Percentiles rank a stretch among this genome's conserved stretches.
These are phyloP conservation scores for Colletotrichum endophyticum DNA, from an alignment of 2,329 filamentous ascomycete species.

Conservation along the genomic window DNA sequence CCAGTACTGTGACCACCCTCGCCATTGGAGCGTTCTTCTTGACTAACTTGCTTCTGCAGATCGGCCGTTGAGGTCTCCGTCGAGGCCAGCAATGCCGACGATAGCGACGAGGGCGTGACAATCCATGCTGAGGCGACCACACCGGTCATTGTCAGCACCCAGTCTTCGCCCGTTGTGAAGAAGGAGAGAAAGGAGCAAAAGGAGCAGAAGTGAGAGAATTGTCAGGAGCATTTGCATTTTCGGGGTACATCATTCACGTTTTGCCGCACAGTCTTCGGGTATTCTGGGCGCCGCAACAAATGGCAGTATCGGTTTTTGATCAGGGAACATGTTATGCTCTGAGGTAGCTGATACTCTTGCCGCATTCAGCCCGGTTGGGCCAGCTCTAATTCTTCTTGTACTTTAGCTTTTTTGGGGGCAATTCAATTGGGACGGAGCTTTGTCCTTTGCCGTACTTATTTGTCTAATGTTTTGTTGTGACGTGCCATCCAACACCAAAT, in stretches of 20 bases:
- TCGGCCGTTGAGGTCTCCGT: constrained; percentile 6
- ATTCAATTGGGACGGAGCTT: not conserved
- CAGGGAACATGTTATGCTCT: constrained; percentile 40
- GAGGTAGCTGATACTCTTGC: constrained; percentile 37
- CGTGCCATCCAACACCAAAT: not conserved
- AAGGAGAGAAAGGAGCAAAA: not conserved
- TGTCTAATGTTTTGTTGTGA: not conserved
- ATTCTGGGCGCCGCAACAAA: constrained; percentile 14
- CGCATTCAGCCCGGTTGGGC: constrained; percentile 31
- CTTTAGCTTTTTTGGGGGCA: constrained; percentile 37
- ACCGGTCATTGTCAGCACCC: constrained; percentile 45
- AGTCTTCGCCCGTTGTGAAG: constrained; percentile 54
- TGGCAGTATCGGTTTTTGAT: constrained; percentile 26
- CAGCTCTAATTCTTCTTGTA: constrained; percentile 43
- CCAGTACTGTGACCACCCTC: constrained; percentile 20
- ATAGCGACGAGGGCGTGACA: constrained; percentile 59
- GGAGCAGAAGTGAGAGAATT: constrained; percentile 18
- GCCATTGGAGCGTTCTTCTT: constrained; percentile 14
- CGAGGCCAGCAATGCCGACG: constrained; percentile 45
- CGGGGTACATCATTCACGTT: constrained; percentile 17
- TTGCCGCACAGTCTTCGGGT: constrained; percentile 1
- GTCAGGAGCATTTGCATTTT: constrained; percentile 18
- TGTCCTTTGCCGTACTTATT: constrained; percentile 10
- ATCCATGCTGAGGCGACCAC: constrained; percentile 55
- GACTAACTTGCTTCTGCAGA: constrained; percentile 35